phyloP scores from a whole-genome alignment of 441 rosid species.

The Syzygium syzygioides region DNA sequence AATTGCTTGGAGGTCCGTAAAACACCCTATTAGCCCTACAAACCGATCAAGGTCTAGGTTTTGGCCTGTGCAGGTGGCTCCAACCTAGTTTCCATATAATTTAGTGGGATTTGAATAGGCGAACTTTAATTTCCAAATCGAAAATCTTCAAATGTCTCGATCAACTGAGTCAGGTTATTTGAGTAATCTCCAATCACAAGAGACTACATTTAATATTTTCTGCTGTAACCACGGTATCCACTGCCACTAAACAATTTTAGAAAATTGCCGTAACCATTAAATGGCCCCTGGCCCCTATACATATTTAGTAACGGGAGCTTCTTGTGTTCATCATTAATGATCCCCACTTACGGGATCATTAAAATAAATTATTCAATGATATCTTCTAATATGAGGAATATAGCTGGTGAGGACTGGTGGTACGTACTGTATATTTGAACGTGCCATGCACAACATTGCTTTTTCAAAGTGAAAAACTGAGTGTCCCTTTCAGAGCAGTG shows the following conservation, averaged over 20 bases:
- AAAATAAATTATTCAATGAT: background rate
- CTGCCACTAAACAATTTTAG: background rate
- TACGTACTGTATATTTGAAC: background rate
- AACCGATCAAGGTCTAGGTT: background rate
- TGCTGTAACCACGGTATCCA: background rate
- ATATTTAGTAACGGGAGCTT: background rate
- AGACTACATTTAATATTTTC: background rate
- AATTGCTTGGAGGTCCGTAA: rapidly evolving
- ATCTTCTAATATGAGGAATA: background rate
- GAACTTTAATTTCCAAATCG: background rate
- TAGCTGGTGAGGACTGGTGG: background rate
- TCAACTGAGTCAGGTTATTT: background rate
- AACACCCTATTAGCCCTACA: background rate
- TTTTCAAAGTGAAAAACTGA: background rate
- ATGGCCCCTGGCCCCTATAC: background rate
- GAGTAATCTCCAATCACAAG: background rate
- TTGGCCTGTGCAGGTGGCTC: background rate
- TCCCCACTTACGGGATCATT: background rate
- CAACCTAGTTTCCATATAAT: background rate
- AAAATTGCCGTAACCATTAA: background rate
- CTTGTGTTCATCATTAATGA: background rate
- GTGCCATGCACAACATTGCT: background rate
- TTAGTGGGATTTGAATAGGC: rapidly evolving
- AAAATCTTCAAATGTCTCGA: background rate
- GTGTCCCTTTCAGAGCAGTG: background rate